phyloP scores from a whole-genome alignment of 805 yeast species.

The Hanseniaspora taiwanica region DNA sequence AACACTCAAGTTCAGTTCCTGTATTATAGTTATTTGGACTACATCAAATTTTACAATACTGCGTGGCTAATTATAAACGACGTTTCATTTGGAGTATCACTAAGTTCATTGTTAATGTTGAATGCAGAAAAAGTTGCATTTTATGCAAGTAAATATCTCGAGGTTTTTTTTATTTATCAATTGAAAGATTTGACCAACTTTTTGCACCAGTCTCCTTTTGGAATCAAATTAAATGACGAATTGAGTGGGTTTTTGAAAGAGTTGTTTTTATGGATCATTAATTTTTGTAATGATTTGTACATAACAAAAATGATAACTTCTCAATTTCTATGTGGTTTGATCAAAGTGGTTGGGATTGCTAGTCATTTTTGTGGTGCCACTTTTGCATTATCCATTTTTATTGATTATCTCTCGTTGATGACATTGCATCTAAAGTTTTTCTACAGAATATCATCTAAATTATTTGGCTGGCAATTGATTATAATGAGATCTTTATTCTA shows the following conservation, averaged over 20 bases:
- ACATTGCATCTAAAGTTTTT: constrained; percentile 67
- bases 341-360: constrained; percentile 17
- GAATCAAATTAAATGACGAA: constrained; percentile 81
- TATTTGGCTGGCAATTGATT: constrained; percentile 63
- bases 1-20: constrained; percentile 21
- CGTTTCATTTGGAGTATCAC: constrained; percentile 53
- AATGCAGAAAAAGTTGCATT: constrained; percentile 26
- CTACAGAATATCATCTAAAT: constrained; percentile 63
- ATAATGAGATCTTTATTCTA: constrained; percentile 63
- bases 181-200: constrained; percentile 42
- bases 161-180: constrained; percentile 24
- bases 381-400: constrained; percentile 47
- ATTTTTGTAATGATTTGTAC: constrained; percentile 38
- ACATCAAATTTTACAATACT: constrained; percentile 71
- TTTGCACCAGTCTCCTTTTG: constrained; percentile 87
- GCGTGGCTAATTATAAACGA: constrained; percentile 83
- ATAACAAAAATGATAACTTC: constrained; percentile 14
- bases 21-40: constrained; percentile 40
- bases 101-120: constrained; percentile 36
- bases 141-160: constrained; percentile 18
- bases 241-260: constrained; percentile 79
- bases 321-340: too few species aligned
- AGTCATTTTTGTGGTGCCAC: constrained; percentile 51
- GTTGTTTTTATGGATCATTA: constrained; percentile 71
- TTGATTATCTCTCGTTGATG: constrained; percentile 50